Percentiles rank a stretch among this genome's conserved stretches.
These are phyloP conservation scores for Lophiostoma macrostomum DNA, from an alignment of 495 filamentous ascomycete species.

Conservation along the genomic window DNA sequence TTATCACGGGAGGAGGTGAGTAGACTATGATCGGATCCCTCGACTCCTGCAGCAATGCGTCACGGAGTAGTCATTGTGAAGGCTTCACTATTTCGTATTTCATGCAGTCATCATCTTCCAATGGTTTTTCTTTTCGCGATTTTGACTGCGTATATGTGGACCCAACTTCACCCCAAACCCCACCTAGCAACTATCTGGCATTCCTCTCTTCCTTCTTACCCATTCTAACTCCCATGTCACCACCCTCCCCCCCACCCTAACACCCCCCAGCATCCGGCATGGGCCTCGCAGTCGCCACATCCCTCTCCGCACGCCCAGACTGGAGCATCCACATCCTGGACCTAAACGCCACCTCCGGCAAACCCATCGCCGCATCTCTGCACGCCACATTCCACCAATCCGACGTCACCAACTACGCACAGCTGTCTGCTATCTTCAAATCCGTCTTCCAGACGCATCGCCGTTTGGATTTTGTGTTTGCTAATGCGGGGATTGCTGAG, in stretches of 20 bases:
- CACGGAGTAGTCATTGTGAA: too few relatives aligned
- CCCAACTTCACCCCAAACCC: too few relatives aligned
- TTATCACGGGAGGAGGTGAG: slow-evolving; percentile 35
- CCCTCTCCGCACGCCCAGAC: slow-evolving; percentile 20
- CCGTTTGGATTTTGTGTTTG: slow-evolving; percentile 40
- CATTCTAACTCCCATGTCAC: neutral
- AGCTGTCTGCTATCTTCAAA: slow-evolving; percentile 31
- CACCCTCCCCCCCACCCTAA: neutral
- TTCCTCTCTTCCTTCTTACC: too few relatives aligned
- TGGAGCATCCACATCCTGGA: slow-evolving; percentile 38
- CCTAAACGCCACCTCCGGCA: slow-evolving; percentile 25
- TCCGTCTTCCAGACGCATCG: slow-evolving; percentile 21
- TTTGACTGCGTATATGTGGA: too few relatives aligned
- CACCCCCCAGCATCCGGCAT: slow-evolving; percentile 34
- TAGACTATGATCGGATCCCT: too few relatives aligned
- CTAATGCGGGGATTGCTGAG: slow-evolving; percentile 41
- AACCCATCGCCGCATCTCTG: slow-evolving; percentile 20
- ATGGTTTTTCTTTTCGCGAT: too few relatives aligned
- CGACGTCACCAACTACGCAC: slow-evolving; percentile 30
- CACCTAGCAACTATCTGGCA: too few relatives aligned
- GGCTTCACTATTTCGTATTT: too few relatives aligned
- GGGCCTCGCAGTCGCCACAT: slow-evolving; percentile 37
- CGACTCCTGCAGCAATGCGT: too few relatives aligned
- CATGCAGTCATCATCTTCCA: too few relatives aligned
- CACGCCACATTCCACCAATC: slow-evolving; percentile 30